Percentiles rank a stretch among this genome's conserved stretches.
These are phyloP conservation scores for Dendrobium officinale DNA, from an alignment of 106 monocot species.

Conservation along the genomic window DNA sequence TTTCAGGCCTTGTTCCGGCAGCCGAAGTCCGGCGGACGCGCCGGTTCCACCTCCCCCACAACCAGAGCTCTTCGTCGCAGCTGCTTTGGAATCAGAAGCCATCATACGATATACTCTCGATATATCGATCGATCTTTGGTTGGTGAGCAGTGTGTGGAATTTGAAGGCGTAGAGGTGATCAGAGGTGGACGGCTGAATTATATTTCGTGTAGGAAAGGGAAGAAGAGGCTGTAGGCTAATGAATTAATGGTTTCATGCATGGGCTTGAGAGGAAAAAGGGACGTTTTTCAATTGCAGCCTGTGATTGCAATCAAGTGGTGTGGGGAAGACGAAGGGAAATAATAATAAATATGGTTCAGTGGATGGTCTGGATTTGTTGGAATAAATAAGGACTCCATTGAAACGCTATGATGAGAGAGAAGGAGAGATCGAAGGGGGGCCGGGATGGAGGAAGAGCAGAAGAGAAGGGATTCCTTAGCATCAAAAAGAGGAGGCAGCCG, in stretches of 20 bases:
- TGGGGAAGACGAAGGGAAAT: neutral
- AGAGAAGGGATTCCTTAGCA: conserved; percentile 4
- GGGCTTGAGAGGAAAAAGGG: conserved; percentile 7
- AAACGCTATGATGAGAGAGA: neutral
- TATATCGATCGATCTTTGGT: neutral
- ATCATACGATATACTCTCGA: neutral
- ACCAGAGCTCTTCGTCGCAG: neutral
- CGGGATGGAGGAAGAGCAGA: neutral
- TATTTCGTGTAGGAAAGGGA: conserved; percentile 16
- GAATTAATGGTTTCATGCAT: conserved; percentile 17
- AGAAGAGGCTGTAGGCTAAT: conserved; percentile 1
- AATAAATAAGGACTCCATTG: neutral
- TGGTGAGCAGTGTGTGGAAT: neutral
- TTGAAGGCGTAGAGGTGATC: neutral
- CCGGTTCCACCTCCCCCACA: neutral
- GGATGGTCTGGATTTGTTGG: neutral
- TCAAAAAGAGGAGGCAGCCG: conserved; percentile 9
- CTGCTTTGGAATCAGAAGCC: neutral
- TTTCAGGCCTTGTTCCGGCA: conserved; percentile 32
- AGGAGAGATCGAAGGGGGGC: neutral
- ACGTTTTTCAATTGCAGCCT: conserved; percentile 1
- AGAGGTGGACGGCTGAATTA: neutral
- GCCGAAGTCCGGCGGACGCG: conserved; percentile 1
- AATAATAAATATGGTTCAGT: neutral
- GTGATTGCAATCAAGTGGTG: conserved; percentile 15